phyloP scores from a whole-genome alignment of 2,329 filamentous ascomycete species.

The Blastomyces percursus region DNA sequence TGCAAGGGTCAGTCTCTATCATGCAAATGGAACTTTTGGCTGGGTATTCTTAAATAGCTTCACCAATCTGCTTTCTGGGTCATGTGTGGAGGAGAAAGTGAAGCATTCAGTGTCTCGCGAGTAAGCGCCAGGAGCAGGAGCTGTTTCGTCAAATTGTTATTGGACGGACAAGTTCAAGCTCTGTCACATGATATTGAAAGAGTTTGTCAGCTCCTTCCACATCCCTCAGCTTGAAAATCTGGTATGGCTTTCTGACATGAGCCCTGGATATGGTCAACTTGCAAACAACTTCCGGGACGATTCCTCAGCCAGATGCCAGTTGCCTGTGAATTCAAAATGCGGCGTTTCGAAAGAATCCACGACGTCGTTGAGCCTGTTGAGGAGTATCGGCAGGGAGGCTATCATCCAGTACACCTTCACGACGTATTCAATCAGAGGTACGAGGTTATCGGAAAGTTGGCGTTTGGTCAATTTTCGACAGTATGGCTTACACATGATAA shows the following conservation, averaged over 20 bases:
- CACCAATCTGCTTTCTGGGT: constrained; percentile 1
- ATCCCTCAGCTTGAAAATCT: neutral
- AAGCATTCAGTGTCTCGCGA: neutral
- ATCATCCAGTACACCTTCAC: constrained; percentile 19
- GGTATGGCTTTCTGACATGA: neutral
- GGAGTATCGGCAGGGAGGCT: constrained; percentile 20
- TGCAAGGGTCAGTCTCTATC: neutral
- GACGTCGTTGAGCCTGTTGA: constrained; percentile 19
- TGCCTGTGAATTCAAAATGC: constrained; percentile 10
- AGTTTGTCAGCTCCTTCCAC: neutral
- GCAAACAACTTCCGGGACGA: neutral
- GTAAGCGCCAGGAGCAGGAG: neutral
- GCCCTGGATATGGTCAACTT: neutral
- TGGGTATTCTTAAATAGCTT: neutral
- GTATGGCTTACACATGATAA: constrained; percentile 19
- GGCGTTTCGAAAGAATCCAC: constrained; percentile 17
- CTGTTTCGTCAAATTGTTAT: neutral
- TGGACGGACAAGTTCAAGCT: neutral
- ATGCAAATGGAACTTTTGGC: neutral
- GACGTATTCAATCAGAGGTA: constrained; percentile 18
- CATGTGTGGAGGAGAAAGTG: neutral
- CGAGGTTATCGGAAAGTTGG: constrained; percentile 15
- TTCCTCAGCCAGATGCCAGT: neutral
- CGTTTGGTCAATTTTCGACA: constrained; percentile 17
- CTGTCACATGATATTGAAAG: constrained; percentile 2